Evolutionary conservation across 768 basidiomycete species (phyloP), one percentile per base, ranked within the genome.

Genomic region (Chalciporus chontae): DNA sequence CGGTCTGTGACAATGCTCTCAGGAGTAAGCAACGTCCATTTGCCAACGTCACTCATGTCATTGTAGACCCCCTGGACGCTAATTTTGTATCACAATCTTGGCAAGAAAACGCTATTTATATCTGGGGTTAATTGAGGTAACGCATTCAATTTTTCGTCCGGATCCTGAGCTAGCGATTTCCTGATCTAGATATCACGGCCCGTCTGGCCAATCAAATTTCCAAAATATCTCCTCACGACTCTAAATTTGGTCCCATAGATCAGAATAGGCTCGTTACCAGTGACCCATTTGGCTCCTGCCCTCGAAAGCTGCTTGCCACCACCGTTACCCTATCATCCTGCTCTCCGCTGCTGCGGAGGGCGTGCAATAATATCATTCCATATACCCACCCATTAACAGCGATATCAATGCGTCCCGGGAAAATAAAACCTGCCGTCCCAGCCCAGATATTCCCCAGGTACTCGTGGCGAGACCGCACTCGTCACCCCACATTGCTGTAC

Each of bases 21-120:
- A 31, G 29, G 29, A 31, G 29, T 11, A 9, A 15, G 24, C 15
- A 17, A 26, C 5, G 8, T 26, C 8, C 26, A 8, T 6, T 24
- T 26, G 26, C 8, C 26, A 26, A 26, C 26, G 26, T 5, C 26
- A 26, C 26, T 5, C 8, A 26, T 26, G 26, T 26, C 26, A 6
- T 24, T 24, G 24, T 7, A 24, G 24, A 24, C 26, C 3, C 26
- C 5, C 50, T 55, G 53, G 52, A 41, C 46, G 51, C 59, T 64
- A 55, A 51, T 52, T 52, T 53, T 46, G 59, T 67, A 55, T 62
- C 65, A 66, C 59, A 52, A 48, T 57, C 64, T 65, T 65, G 64
- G 64, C 64, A 64, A 42, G 53, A 59, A 64, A 55, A 42, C 39
- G 9, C 51, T 65, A 67, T 67, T 67, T 65, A 65, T 67, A 67